Evolutionary conservation across 73 alveolate genomes (phyloP).

Genomic region (Tetrahymena malaccensis): DNA sequence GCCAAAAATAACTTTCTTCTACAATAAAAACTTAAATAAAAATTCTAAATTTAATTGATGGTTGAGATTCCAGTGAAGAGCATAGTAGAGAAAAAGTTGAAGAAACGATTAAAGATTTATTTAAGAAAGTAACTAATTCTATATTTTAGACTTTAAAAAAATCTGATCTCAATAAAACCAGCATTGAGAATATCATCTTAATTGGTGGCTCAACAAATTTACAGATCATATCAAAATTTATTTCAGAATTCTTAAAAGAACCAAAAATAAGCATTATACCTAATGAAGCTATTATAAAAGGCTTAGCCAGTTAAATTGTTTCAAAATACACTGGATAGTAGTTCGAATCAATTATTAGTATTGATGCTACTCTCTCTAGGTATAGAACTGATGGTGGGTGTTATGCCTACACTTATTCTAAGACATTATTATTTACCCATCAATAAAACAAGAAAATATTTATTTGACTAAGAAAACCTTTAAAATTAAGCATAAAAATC

Average conservation of each 20-base stretch:
- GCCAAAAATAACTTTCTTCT: slow-evolving; percentile 96
- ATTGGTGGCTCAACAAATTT: slow-evolving; percentile 97
- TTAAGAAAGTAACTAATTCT: slow-evolving; percentile 92
- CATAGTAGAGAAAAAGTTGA: slow-evolving; percentile 96
- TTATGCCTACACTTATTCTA: slow-evolving; percentile 95
- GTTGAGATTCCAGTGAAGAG: slow-evolving; percentile 93
- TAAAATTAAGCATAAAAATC: slow-evolving; percentile 60
- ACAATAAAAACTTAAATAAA: slow-evolving; percentile 78
- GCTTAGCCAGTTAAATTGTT: slow-evolving; percentile 99
- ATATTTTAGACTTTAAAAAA: slow-evolving; percentile 83
- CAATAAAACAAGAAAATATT: slow-evolving; percentile 68
- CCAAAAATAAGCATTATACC: slow-evolving; percentile 95
- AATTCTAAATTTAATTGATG: slow-evolving; percentile 92
- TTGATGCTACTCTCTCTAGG: slow-evolving; percentile 98
- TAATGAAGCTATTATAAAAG: slow-evolving; percentile 98
- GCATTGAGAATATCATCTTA: slow-evolving; percentile 79
- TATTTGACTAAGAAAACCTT: slow-evolving; percentile 38
- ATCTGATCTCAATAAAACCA: slow-evolving; percentile 58
- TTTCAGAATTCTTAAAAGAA: slow-evolving; percentile 83
- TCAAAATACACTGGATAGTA: slow-evolving; percentile 90
- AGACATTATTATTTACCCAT: slow-evolving; percentile 98
- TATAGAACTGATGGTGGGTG: slow-evolving; percentile 98
- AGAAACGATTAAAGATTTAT: slow-evolving; percentile 85
- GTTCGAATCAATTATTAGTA: slow-evolving; percentile 75
- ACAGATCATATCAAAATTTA: slow-evolving; percentile 75